Conservation (phyloP, 306 rosid genomes). For the Rosa chinensis region DNA sequence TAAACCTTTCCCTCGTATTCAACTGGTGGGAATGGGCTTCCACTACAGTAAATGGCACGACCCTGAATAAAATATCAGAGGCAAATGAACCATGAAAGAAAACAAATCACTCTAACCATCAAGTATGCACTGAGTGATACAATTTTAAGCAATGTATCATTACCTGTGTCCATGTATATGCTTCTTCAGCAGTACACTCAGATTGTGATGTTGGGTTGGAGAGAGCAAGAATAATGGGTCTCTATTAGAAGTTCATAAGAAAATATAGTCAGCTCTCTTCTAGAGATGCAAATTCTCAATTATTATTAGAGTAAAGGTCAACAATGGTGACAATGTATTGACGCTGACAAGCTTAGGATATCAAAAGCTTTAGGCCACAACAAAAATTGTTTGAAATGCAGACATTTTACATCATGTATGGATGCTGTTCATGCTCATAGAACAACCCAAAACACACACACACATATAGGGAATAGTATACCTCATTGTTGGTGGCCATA, state of each 20-base stretch:
- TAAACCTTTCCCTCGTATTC: constrained; percentile 73
- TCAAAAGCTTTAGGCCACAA: neutral
- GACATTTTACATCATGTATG: neutral
- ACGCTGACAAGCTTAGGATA: neutral
- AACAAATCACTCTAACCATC: constrained; percentile 6
- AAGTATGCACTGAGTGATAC: neutral
- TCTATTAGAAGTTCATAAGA: constrained; percentile 29
- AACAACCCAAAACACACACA: neutral
- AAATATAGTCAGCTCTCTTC: constrained; percentile 15
- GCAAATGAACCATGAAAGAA: constrained; percentile 8
- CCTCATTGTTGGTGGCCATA: constrained; percentile 82
- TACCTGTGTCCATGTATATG: constrained; percentile 62
- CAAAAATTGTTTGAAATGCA: neutral
- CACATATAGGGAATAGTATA: constrained; percentile 19
- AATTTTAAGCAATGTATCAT: neutral
- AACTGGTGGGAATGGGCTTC: constrained; percentile 85
- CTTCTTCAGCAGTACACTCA: constrained; percentile 69
- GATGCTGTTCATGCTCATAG: neutral
- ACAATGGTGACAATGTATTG: neutral
- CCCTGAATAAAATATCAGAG: constrained; percentile 42
- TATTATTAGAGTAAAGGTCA: neutral
- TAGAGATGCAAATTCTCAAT: neutral
- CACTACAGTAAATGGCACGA: constrained; percentile 80
- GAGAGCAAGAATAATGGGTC: constrained; percentile 58
- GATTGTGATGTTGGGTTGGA: constrained; percentile 71